Base-by-base conservation (phyloP, 1,284 basidiomycete genomes). In the Xanthoconium separans region DNA sequence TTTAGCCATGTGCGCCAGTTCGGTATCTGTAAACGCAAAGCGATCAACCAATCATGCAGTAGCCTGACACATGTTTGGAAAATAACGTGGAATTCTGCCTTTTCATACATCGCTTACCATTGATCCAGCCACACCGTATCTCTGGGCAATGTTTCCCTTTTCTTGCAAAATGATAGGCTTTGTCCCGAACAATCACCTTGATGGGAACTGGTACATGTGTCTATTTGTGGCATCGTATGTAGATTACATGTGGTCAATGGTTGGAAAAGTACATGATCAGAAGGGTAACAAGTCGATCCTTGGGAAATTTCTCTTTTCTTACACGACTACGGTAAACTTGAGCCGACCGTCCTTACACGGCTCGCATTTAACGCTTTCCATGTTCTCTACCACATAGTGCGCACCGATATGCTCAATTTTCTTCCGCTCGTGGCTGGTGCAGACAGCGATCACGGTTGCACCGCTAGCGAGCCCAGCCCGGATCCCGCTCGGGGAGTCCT, bases 401-500 rank as follows among this genome's bases (percentile, higher is more conserved):
- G 87, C 87, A 44, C 87, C 86, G 46, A 81, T 82, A 62, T 80
- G 73, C 60, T 82, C 79, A 57, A 84, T 80, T 63, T 82, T 76
- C 31, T 67, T 61, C 47, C 81, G 72, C 63, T 79, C 76, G 61
- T 83, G 87, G 70, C 78, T 84, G 61, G 79, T 90, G 75, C 87
- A 90, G 15, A 91, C 82, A 2, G 88, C 89, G 59, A 91, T 84
- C 55, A 89, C 88, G 10, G 80, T 87, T 15, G 85, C 87, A 40
- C 87, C 88, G 33, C 82, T 82, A 0, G 85, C 85, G 39, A 87
- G 82, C 50, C 85, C 88, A 2, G 88, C 86, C 40, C 78, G 78
- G 68, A 91, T 90, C 39, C 88, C 88, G 20, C 80, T 84, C 1
- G 85, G 87, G 36, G 85, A 88, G 70, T 89, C 87, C 65, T 90